Base-by-base conservation (phyloP, 2,329 filamentous ascomycete species). In the Huntiella savannae region DNA sequence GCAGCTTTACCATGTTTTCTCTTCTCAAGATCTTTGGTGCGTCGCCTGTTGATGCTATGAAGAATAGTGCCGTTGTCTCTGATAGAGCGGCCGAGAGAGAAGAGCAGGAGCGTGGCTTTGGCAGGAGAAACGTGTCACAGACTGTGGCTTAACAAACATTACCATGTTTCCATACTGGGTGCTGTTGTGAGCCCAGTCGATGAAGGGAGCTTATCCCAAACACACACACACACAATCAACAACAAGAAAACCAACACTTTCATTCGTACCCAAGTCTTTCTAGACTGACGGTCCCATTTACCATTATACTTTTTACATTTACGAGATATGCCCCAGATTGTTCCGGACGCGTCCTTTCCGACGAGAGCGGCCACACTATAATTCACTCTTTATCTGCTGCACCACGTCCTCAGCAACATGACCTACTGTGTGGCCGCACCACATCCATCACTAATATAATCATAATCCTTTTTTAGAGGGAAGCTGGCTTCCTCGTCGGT, bases 1-100 rank as follows among this genome's bases (percentile, higher is more conserved):
- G 79, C 54, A 79, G 79, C 38, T 63, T 77, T 16, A 56, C 68
- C 48, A 87, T 91, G 79, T 73, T 75, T 43, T 55, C 76, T 13
- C 60, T 84, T 48, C 62, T 92, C 36, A 77, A 56, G 57, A 59
- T 70, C 28, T 63, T 75, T 49, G 75, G 73, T 15, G 73, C 74
- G 4, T 44, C 48, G 5, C 48, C 48, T 22, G 40, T 49, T 53
- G 57, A 65, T 35, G 67, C 67, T 1, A 69, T 63, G 55, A 60
- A 58, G 33, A 72, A 69, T 56, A 55, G 46, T 19, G 61, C 68
- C 38, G 60, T 61, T 1, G 68, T 71, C 52, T 63, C 73, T 52
- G 75, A 79, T 54, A 74, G 73, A 5, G 75, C 75, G 8, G 75
- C 75, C 1, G 64, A 68, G 32, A 66, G 75, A 10, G 75, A 79